A percentile compares a stretch with the other conserved stretches of the same genome.
phyloP scores from a whole-genome alignment of 768 basidiomycete genomes.

The Lactifluus volemus region DNA sequence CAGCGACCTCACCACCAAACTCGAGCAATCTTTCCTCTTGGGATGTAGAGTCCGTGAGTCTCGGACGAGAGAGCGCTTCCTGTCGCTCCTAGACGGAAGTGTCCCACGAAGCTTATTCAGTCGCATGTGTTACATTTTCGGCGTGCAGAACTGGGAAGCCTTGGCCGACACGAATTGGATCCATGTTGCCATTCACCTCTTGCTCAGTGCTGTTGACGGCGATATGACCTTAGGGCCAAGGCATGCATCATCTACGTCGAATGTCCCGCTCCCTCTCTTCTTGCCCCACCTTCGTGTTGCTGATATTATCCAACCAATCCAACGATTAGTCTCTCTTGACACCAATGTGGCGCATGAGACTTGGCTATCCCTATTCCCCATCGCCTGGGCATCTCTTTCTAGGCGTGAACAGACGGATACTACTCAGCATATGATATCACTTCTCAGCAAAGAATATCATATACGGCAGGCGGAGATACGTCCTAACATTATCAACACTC shows the following conservation, averaged over 20 bases:
- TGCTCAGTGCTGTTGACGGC: constrained; percentile 63
- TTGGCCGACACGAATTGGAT: constrained; percentile 93
- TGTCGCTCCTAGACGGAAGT: constrained; percentile 84
- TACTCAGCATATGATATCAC: constrained; percentile 79
- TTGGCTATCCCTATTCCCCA: constrained; percentile 84
- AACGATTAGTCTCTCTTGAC: constrained; percentile 78
- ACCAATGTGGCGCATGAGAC: constrained; percentile 65
- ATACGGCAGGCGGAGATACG: constrained; percentile 79
- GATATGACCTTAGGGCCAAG: constrained; percentile 36
- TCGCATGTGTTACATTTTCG: constrained; percentile 83
- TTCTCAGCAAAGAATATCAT: constrained; percentile 92
- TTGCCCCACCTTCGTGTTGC: constrained; percentile 39
- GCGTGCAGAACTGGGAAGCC: constrained; percentile 92
- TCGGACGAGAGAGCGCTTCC: constrained; percentile 69
- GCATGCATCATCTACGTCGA: constrained; percentile 31
- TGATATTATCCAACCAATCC: constrained; percentile 63
- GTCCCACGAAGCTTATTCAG: constrained; percentile 75
- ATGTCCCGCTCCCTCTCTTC: constrained; percentile 26
- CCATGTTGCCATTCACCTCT: constrained; percentile 78
- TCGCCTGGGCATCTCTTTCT: constrained; percentile 77
- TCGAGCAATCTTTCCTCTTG: constrained; percentile 89
- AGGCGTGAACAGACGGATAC: constrained; percentile 84
- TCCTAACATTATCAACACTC: constrained; percentile 87
- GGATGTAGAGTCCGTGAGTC: constrained; percentile 84
- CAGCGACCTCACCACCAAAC: constrained; percentile 86